Conservation (phyloP, 2,329 filamentous ascomycete genomes). For the Aspergillus latus region DNA sequence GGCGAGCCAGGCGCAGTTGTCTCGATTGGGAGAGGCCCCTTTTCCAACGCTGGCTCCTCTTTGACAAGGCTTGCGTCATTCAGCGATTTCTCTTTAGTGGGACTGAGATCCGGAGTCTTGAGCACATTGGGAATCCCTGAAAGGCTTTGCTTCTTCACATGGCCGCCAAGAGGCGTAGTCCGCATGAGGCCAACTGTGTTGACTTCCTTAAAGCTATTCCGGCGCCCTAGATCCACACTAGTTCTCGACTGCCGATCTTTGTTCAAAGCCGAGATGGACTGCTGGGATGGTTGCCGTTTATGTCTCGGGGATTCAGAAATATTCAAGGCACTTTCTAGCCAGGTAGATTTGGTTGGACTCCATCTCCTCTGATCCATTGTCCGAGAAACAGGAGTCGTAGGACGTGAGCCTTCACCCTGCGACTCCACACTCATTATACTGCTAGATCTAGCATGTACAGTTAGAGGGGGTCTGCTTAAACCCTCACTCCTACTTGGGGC, state of each 20-base stretch:
- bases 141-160: constrained; percentile 45
- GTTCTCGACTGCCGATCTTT: constrained; percentile 59
- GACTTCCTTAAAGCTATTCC: constrained; percentile 61
- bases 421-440: constrained; percentile 45
- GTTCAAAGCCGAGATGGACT: constrained; percentile 78
- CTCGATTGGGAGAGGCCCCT: background rate
- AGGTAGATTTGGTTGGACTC: constrained; percentile 93
- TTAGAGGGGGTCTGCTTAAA: constrained; percentile 46
- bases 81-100: constrained; percentile 19
- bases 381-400: constrained; percentile 64
- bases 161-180: constrained; percentile 61
- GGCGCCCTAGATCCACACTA: constrained; percentile 50
- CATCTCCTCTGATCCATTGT: constrained; percentile 81
- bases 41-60: constrained; percentile 1
- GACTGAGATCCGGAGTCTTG: constrained; percentile 18
- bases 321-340: constrained; percentile 91
- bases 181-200: constrained; percentile 70
- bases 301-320: constrained; percentile 81
- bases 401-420: constrained; percentile 40
- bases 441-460: constrained; percentile 47
- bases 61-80: background rate
- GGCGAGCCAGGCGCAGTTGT: background rate
- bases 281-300: constrained; percentile 56
- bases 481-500: constrained; percentile 18
- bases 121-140: constrained; percentile 36